Evolutionary conservation across 2,329 filamentous ascomycete species (phyloP).

Genomic region (Penicillium sclerotigenum): DNA sequence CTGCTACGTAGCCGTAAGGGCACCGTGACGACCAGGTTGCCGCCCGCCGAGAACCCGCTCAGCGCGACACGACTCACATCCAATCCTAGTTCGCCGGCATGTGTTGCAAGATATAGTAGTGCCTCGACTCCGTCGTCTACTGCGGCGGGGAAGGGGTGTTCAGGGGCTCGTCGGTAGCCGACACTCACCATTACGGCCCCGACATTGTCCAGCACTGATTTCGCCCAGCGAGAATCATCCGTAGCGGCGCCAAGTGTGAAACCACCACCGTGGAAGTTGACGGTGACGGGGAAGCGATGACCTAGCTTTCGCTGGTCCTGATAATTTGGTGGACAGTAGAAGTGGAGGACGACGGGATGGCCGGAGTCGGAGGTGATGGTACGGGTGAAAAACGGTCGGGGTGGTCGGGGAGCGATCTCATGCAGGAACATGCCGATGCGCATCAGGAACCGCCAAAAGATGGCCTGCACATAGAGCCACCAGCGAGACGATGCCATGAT

Average conservation of each 20-base stretch:
- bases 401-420: conserved; percentile 59
- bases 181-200: conserved; percentile 60
- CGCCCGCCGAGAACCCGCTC: conserved; percentile 62
- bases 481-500: conserved; percentile 48
- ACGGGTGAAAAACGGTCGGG: conserved; percentile 58
- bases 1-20: conserved; percentile 55
- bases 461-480: conserved; percentile 61
- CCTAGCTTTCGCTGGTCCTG: conserved; percentile 32
- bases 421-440: conserved; percentile 67
- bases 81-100: conserved; percentile 56
- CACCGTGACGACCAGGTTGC: conserved; percentile 61
- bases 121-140: conserved; percentile 64
- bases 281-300: conserved; percentile 54
- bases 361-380: conserved; percentile 52
- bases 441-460: conserved; percentile 66
- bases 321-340: conserved; percentile 56
- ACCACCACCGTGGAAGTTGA: conserved; percentile 64
- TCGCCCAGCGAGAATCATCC: conserved; percentile 61
- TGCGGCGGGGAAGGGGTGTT: conserved; percentile 60
- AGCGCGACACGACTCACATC: conserved; percentile 57
- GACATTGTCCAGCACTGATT: conserved; percentile 53
- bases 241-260: conserved; percentile 59
- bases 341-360: conserved; percentile 55
- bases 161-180: conserved; percentile 60
- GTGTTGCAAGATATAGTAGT: conserved; percentile 55